These are phyloP conservation scores for Clonostachys rosea DNA, from an alignment of 2,329 filamentous ascomycete genomes.

Conservation along the genomic window DNA sequence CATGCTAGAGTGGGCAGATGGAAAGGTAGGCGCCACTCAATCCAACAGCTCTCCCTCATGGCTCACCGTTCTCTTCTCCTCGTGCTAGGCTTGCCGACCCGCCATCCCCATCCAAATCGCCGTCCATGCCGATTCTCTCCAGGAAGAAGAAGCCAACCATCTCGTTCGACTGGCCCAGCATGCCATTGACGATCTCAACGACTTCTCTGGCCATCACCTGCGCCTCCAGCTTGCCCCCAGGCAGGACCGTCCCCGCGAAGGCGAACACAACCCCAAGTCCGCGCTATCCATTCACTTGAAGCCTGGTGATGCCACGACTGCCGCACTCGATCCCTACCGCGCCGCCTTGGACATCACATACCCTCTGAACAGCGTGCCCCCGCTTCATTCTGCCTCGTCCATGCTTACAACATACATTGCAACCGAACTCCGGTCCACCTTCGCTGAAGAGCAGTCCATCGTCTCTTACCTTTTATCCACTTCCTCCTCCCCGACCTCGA, in stretches of 20 bases:
- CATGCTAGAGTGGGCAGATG: constrained; percentile 91
- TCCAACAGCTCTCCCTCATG: background rate
- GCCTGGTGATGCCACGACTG: constrained; percentile 55
- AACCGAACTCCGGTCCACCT: constrained; percentile 70
- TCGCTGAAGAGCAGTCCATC: constrained; percentile 83
- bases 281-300: constrained; percentile 69
- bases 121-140: constrained; percentile 64
- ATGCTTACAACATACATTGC: constrained; percentile 74
- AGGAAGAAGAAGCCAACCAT: constrained; percentile 63
- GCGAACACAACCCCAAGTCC: constrained; percentile 14
- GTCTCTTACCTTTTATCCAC: constrained; percentile 66
- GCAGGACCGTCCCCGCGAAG: constrained; percentile 27
- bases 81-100: constrained; percentile 70
- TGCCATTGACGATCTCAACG: constrained; percentile 79
- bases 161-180: constrained; percentile 80
- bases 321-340: constrained; percentile 63
- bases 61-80: background rate
- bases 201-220: constrained; percentile 80
- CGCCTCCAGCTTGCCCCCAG: constrained; percentile 35
- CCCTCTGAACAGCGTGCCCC: constrained; percentile 62
- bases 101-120: constrained; percentile 84
- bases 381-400: constrained; percentile 65
- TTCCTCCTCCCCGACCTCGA: constrained; percentile 42
- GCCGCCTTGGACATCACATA: constrained; percentile 76
- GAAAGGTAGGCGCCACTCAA: constrained; percentile 56